A percentile compares a stretch with the other conserved stretches of the same genome.
Conservation (phyloP, 2,329 filamentous ascomycete species). For the Scytalidium sp. region DNA sequence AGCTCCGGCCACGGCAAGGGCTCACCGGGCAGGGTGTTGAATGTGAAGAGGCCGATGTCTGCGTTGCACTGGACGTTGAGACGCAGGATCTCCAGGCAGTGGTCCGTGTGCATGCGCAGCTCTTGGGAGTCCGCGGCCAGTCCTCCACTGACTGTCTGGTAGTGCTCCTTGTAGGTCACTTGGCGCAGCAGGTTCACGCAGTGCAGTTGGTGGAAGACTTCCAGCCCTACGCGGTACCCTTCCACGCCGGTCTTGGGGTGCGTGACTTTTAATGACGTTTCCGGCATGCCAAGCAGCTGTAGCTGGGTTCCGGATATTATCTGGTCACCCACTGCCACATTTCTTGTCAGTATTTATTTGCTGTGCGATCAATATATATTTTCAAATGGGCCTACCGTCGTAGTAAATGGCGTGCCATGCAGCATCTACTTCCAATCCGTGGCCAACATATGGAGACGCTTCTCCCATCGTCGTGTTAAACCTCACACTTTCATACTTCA, state of each 20-base stretch:
- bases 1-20: conserved; percentile 53
- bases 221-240: conserved; percentile 54
- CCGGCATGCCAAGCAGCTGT: conserved; percentile 47
- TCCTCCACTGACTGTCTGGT: conserved; percentile 43
- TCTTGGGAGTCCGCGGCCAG: conserved; percentile 39
- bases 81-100: conserved; percentile 52
- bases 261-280: conserved; percentile 50
- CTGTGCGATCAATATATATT: too few species aligned
- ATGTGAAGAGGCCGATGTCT: conserved; percentile 53
- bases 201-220: conserved; percentile 37
- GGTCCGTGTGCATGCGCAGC: conserved; percentile 44
- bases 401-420: conserved; percentile 55
- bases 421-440: conserved; percentile 52
- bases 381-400: conserved; percentile 27
- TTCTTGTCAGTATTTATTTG: conserved; percentile 1
- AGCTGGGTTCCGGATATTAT: conserved; percentile 56
- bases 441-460: conserved; percentile 46
- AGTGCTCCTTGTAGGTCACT: conserved; percentile 48
- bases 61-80: conserved; percentile 53
- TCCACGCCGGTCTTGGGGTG: conserved; percentile 53
- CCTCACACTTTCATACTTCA: conserved; percentile 47
- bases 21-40: conserved; percentile 40
- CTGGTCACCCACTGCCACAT: conserved; percentile 54
- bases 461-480: conserved; percentile 45
- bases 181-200: conserved; percentile 37